A percentile compares a stretch with the other conserved stretches of the same genome.
Conservation (phyloP, 371 early-diverging fungal genomes). For the Rhizopus delemar region DNA sequence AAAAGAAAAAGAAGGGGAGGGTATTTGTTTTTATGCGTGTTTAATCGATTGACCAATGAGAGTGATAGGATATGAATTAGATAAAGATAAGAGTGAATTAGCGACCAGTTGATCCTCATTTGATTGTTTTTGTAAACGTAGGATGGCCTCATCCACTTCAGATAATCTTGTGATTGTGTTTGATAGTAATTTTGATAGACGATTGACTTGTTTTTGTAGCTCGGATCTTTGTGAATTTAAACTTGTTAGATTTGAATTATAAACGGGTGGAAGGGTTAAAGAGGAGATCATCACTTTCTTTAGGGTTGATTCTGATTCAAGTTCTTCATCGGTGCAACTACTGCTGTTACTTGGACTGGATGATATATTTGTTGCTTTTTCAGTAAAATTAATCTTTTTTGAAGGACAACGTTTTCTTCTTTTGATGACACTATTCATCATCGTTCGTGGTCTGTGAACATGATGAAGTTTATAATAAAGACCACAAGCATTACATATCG, state of each 20-base stretch:
- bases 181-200: constrained; percentile 53
- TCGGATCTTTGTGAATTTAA: constrained; percentile 54
- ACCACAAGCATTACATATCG: constrained; percentile 83
- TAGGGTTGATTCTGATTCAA: not conserved
- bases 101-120: constrained; percentile 90
- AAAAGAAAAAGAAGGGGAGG: not conserved
- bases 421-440: constrained; percentile 60
- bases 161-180: constrained; percentile 54
- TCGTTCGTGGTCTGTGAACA: constrained; percentile 57
- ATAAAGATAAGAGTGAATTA: constrained; percentile 92
- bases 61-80: not conserved
- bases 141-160: constrained; percentile 52
- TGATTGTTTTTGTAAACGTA: not conserved
- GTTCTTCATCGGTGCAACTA: not conserved
- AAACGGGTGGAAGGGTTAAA: not conserved
- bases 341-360: not conserved
- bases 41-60: not conserved
- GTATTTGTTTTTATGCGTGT: not conserved
- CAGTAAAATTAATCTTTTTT: constrained; percentile 3
- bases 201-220: constrained; percentile 59
- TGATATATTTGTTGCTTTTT: not conserved
- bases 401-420: constrained; percentile 45
- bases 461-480: constrained; percentile 77
- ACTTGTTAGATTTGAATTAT: constrained; percentile 33
- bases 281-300: not conserved